A percentile compares a stretch with the other conserved stretches of the same genome.
phyloP scores from a whole-genome alignment of 2,329 filamentous ascomycete genomes.

The Alternaria novae-zelandiae region DNA sequence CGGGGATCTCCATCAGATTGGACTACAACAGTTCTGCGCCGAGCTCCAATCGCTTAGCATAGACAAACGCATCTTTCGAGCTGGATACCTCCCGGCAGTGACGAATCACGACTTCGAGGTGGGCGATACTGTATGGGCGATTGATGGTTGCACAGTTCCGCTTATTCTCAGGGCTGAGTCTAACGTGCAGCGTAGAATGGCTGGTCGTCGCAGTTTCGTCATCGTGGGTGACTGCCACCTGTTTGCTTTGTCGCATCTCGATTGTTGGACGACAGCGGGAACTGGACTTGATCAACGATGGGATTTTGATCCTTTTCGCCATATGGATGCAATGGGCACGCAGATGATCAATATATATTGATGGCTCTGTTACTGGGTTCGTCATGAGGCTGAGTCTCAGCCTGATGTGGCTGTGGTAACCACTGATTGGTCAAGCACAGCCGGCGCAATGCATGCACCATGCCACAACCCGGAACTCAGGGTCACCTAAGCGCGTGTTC shows the following conservation, averaged over 20 bases:
- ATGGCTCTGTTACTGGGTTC: neutral
- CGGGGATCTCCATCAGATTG: neutral
- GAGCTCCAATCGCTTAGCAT: constrained; percentile 7
- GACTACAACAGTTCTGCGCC: constrained; percentile 8
- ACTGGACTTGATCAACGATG: constrained; percentile 12
- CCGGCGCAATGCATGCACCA: neutral
- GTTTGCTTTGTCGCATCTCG: constrained; percentile 13
- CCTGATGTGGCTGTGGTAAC: accelerated
- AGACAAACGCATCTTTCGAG: constrained; percentile 12
- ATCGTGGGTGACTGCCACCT: constrained; percentile 16
- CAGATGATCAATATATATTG: constrained; percentile 10
- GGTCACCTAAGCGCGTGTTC: too few relatives aligned
- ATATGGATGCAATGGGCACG: constrained; percentile 12
- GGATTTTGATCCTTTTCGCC: constrained; percentile 19
- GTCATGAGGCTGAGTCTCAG: neutral
- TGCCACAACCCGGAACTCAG: neutral
- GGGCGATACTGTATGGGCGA: constrained; percentile 17
- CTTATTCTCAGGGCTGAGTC: constrained; percentile 8
- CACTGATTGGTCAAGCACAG: neutral
- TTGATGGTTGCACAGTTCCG: constrained; percentile 13
- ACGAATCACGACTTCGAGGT: constrained; percentile 2
- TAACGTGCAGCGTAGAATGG: neutral
- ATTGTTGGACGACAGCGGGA: constrained; percentile 14
- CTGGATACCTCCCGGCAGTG: constrained; percentile 11
- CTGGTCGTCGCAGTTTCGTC: neutral